These are phyloP conservation scores for Zizania latifolia DNA, from an alignment of 176 grass and related monocot genomes.

Conservation along the genomic window DNA sequence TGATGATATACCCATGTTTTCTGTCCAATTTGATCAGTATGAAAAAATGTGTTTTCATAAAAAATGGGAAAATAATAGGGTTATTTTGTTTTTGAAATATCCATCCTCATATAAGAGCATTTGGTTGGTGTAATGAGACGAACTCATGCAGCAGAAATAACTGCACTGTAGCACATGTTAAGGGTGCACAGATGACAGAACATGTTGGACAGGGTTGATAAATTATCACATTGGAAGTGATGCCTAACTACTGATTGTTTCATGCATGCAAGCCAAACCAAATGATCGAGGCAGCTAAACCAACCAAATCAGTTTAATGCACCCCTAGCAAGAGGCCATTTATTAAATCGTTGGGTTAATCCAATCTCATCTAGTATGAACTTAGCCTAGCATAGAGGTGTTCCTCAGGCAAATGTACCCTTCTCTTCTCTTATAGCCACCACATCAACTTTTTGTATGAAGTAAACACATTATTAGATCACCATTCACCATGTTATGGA, in stretches of 20 bases:
- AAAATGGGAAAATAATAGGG: not conserved
- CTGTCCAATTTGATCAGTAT: not conserved
- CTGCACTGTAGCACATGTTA: not conserved
- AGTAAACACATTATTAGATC: slow-evolving; percentile 3
- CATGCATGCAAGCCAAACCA: not conserved
- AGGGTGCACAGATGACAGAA: not conserved
- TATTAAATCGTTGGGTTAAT: not conserved
- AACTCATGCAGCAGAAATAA: not conserved
- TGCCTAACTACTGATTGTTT: not conserved
- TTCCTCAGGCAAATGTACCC: not conserved
- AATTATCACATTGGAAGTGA: not conserved
- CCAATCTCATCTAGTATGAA: not conserved
- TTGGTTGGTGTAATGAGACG: not conserved
- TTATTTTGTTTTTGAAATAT: not conserved
- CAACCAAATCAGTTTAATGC: not conserved
- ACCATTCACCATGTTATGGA: not conserved
- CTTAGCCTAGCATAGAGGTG: not conserved
- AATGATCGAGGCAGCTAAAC: not conserved
- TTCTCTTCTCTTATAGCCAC: not conserved
- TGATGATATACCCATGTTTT: slow-evolving; percentile 16
- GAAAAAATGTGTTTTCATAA: not conserved
- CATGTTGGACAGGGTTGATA: not conserved
- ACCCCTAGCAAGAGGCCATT: not conserved
- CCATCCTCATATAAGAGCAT: not conserved
- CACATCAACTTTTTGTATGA: not conserved